Percentiles rank a stretch among this genome's conserved stretches.
phyloP scores from a whole-genome alignment of 2,329 filamentous ascomycete genomes.

The Thelonectria rubi region DNA sequence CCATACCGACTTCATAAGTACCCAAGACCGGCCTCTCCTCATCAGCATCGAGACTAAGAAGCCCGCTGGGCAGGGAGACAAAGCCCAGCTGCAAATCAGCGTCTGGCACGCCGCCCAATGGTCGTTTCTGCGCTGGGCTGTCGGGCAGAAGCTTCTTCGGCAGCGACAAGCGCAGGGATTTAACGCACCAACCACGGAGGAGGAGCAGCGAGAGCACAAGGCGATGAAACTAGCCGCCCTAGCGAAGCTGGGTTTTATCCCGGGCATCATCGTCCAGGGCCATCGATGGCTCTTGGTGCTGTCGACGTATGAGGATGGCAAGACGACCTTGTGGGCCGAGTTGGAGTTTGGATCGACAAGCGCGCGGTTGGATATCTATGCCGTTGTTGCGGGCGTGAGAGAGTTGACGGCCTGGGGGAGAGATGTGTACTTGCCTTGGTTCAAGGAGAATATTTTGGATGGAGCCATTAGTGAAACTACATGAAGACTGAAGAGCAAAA shows the following conservation, averaged over 20 bases:
- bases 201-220: not conserved
- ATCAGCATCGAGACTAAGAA: slow-evolving; percentile 13
- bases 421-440: slow-evolving; percentile 32
- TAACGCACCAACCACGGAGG: not conserved
- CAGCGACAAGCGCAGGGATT: not conserved
- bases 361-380: not conserved
- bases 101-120: slow-evolving; percentile 19
- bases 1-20: slow-evolving; percentile 18
- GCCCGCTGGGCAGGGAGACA: not conserved
- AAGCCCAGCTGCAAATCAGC: slow-evolving; percentile 11
- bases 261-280: slow-evolving; percentile 12
- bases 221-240: not conserved
- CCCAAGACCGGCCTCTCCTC: not conserved
- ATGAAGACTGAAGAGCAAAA: too few species aligned
- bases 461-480: too few species aligned
- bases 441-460: slow-evolving; percentile 38
- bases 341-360: slow-evolving; percentile 1
- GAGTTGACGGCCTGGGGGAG: slow-evolving; percentile 9
- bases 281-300: slow-evolving; percentile 16
- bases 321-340: slow-evolving; percentile 5
- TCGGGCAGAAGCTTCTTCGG: slow-evolving; percentile 9
- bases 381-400: slow-evolving; percentile 2
- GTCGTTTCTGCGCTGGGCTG: slow-evolving; percentile 11
- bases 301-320: slow-evolving; percentile 11
- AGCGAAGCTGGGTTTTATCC: slow-evolving; percentile 11